Evolutionary conservation across 129 eudicot species (phyloP).

Genomic region (Dittrichia graveolens): DNA sequence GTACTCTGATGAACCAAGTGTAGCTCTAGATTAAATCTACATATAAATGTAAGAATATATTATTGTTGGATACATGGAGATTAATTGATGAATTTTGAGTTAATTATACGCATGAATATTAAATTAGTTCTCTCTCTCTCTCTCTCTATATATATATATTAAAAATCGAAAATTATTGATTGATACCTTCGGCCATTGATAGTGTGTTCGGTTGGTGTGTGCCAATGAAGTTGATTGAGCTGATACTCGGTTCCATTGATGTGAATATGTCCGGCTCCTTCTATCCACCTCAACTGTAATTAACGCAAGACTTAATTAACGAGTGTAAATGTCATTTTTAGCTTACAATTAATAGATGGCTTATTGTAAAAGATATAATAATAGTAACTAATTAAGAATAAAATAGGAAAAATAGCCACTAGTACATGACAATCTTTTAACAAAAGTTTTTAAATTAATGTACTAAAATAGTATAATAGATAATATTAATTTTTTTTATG

Average conservation of each 20-base stretch:
- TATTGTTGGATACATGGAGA: no score
- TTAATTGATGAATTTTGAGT: background rate
- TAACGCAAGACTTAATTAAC: no score
- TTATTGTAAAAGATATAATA: no score
- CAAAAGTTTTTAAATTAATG: no score
- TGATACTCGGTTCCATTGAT: conserved; percentile 49
- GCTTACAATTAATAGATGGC: no score
- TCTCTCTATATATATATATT: background rate
- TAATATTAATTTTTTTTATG: no score
- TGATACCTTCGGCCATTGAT: conserved; percentile 58
- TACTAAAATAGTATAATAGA: no score
- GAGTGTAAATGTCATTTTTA: no score
- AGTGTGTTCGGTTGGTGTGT: conserved; percentile 65
- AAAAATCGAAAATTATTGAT: background rate
- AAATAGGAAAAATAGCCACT: no score
- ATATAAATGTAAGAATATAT: background rate
- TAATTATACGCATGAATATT: background rate
- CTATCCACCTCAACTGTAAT: conserved; percentile 42
- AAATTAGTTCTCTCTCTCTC: background rate
- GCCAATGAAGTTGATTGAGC: conserved; percentile 59
- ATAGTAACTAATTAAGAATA: background rate
- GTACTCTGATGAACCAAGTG: conserved; percentile 55
- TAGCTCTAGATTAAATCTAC: conserved; percentile 51
- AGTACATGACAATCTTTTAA: no score
- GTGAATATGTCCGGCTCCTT: conserved; percentile 46